Conservation (phyloP, 495 filamentous ascomycete species). For the Xylaria longipes region DNA sequence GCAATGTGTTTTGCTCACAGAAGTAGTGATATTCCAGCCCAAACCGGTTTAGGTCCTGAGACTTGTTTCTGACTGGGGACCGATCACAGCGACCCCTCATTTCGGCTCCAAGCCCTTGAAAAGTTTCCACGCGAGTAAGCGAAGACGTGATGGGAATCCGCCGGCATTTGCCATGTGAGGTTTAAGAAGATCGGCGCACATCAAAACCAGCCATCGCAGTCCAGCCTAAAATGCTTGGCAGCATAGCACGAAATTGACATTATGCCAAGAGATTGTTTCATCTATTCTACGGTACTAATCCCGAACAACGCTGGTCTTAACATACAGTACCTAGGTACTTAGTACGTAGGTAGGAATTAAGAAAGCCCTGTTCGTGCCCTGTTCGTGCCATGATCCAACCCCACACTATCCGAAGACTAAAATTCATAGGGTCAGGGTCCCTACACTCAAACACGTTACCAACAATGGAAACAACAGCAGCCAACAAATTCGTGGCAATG, state of each 20-base stretch:
- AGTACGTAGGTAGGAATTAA: neutral
- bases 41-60: neutral
- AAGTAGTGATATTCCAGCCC: neutral
- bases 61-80: neutral
- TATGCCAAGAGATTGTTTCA: conserved; percentile 11
- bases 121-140: conserved; percentile 6
- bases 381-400: neutral
- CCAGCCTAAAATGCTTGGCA: neutral
- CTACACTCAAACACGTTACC: neutral
- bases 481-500: neutral
- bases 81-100: conserved; percentile 21
- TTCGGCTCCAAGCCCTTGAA: conserved; percentile 4
- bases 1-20: neutral
- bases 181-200: conserved; percentile 14
- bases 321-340: too few relatives aligned
- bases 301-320: conserved; percentile 4
- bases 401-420: neutral
- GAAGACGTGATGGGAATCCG: neutral
- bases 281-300: conserved; percentile 4
- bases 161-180: conserved; percentile 22
- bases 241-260: neutral
- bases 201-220: conserved; percentile 5
- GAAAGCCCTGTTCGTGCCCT: neutral
- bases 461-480: neutral
- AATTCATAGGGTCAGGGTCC: neutral